Evolutionary conservation across 306 rosid genomes (phyloP).

Genomic region (Carpinus viminea): DNA sequence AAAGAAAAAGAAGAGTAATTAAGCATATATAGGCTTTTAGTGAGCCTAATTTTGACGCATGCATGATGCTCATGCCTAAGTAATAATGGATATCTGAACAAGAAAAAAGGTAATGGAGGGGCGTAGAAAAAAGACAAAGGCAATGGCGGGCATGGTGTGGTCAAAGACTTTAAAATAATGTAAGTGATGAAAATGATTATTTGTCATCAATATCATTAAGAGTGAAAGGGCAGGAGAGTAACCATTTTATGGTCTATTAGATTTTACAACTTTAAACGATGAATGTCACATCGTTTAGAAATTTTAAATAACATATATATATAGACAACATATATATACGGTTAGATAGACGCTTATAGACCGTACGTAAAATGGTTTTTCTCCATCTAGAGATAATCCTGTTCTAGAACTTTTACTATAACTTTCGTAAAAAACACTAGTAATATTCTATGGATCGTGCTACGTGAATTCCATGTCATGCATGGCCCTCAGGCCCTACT

Average conservation of each 20-base stretch:
- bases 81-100: slow-evolving; percentile 11
- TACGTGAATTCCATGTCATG: not conserved
- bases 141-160: not conserved
- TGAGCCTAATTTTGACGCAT: slow-evolving; percentile 6
- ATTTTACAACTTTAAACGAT: too few relatives aligned
- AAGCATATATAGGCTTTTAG: not conserved
- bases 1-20: too few relatives aligned
- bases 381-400: too few relatives aligned
- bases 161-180: slow-evolving; percentile 15
- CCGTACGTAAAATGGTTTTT: too few relatives aligned
- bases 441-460: not conserved
- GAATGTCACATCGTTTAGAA: too few relatives aligned
- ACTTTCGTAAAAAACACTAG: too few relatives aligned
- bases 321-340: too few relatives aligned
- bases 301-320: too few relatives aligned
- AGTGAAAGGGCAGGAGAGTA: too few relatives aligned
- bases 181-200: slow-evolving; percentile 10
- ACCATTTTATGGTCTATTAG: too few relatives aligned
- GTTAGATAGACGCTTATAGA: too few relatives aligned
- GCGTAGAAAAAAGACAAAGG: not conserved
- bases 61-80: not conserved
- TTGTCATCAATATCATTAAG: slow-evolving; percentile 7
- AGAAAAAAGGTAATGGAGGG: not conserved
- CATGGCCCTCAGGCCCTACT: slow-evolving; percentile 34
- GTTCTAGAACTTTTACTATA: too few relatives aligned